A percentile compares a stretch with the other conserved stretches of the same genome.
phyloP scores from a whole-genome alignment of 768 basidiomycete species.

The Agrocybe pediades region DNA sequence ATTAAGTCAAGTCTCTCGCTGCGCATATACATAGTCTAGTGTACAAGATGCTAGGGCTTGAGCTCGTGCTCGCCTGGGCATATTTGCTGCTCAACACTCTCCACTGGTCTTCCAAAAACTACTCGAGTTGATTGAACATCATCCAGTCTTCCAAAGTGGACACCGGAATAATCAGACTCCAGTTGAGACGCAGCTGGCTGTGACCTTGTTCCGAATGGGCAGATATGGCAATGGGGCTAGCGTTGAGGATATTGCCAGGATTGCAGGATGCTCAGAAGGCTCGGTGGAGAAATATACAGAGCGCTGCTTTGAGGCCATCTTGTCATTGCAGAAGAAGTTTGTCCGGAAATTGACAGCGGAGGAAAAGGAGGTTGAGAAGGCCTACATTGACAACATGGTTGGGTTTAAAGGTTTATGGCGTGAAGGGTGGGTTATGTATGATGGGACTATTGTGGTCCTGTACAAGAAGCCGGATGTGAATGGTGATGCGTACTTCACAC shows the following conservation, averaged over 20 bases:
- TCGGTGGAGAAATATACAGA: conserved; percentile 21
- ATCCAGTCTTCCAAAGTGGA: conserved; percentile 14
- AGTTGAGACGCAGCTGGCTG: conserved; percentile 29
- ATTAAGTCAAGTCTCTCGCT: too few species aligned
- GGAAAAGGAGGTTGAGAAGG: conserved; percentile 23
- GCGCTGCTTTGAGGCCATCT: conserved; percentile 19
- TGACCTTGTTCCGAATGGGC: conserved; percentile 18
- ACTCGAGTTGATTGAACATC: conserved; percentile 23
- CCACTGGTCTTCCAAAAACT: too few species aligned
- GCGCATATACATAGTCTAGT: too few species aligned
- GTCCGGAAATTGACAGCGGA: conserved; percentile 13
- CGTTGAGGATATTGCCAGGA: conserved; percentile 20
- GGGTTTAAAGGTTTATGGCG: conserved; percentile 25
- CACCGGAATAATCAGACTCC: conserved; percentile 21
- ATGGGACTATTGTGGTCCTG: conserved; percentile 31
- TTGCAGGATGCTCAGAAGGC: conserved; percentile 23
- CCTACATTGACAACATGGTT: conserved; percentile 14
- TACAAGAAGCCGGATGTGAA: conserved; percentile 29
- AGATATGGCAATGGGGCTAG: conserved; percentile 29
- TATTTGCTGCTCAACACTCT: too few species aligned
- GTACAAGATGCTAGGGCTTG: too few species aligned
- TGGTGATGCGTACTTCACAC: conserved; percentile 37
- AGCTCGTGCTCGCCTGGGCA: too few species aligned
- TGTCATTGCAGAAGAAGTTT: conserved; percentile 18
- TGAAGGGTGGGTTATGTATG: conserved; percentile 28